Conservation (phyloP, 495 filamentous ascomycete genomes). For the Penicillium riverlandense region DNA sequence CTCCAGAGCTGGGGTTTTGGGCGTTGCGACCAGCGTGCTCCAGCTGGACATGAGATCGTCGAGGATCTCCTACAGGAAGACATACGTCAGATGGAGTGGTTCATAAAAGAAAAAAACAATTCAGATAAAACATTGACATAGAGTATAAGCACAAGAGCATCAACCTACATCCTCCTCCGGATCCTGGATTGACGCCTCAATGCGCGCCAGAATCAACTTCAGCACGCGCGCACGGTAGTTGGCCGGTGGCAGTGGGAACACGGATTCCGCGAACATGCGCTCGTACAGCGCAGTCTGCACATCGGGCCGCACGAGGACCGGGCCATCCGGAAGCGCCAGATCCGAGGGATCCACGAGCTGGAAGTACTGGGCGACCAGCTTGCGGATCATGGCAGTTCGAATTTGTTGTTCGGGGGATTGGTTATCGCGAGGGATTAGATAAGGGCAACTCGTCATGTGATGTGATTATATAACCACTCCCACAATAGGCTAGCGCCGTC, state of each 20-base stretch:
- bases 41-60: slow-evolving; percentile 62
- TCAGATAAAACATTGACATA: too few relatives aligned
- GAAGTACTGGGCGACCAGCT: slow-evolving; percentile 51
- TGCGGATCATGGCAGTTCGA: slow-evolving; percentile 12
- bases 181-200: slow-evolving; percentile 63
- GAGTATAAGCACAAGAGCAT: too few relatives aligned
- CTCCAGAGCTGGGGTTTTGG: slow-evolving; percentile 49
- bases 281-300: slow-evolving; percentile 58
- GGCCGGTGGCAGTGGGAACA: slow-evolving; percentile 48
- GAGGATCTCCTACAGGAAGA: slow-evolving; percentile 56
- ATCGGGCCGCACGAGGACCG: slow-evolving; percentile 41
- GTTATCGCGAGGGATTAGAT: background rate
- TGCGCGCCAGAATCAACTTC: slow-evolving; percentile 56
- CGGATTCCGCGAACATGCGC: slow-evolving; percentile 53
- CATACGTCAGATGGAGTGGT: slow-evolving; percentile 1
- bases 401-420: too few relatives aligned
- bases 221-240: slow-evolving; percentile 65
- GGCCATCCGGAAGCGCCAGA: slow-evolving; percentile 47
- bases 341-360: slow-evolving; percentile 53
- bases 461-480: background rate
- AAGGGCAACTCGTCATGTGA: background rate
- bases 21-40: slow-evolving; percentile 49
- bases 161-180: slow-evolving; percentile 76
- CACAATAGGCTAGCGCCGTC: slow-evolving; percentile 21
- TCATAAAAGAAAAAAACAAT: background rate